These are phyloP conservation scores for Amanita muscaria DNA, from an alignment of 768 basidiomycete species.

Conservation along the genomic window DNA sequence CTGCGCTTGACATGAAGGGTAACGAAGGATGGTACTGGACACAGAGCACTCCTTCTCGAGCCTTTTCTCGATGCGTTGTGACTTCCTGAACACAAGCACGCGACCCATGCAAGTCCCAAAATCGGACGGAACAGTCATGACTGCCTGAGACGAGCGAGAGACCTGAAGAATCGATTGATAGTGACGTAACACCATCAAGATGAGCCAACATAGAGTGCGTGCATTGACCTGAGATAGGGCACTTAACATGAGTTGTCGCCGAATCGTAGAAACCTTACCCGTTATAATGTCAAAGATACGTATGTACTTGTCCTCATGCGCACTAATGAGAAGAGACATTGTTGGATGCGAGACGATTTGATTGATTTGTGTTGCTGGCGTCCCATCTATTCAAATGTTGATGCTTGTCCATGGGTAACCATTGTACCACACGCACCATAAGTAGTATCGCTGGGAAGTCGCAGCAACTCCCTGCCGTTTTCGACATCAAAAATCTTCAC, in stretches of 20 bases:
- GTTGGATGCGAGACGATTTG: constrained; percentile 85
- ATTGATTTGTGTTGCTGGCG: constrained; percentile 74
- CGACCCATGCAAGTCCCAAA: constrained; percentile 86
- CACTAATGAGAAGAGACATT: constrained; percentile 79
- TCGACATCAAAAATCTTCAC: constrained; percentile 92
- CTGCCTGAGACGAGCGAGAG: constrained; percentile 84
- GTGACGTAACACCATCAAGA: constrained; percentile 83
- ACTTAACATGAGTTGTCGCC: neutral
- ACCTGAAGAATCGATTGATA: constrained; percentile 81
- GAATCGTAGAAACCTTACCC: constrained; percentile 37
- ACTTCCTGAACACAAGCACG: constrained; percentile 84
- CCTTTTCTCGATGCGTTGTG: constrained; percentile 83
- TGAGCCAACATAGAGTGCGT: constrained; percentile 89
- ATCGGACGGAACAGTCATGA: constrained; percentile 89
- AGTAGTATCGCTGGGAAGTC: constrained; percentile 48
- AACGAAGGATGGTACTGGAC: constrained; percentile 79
- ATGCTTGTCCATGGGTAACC: neutral
- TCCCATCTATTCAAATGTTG: constrained; percentile 44
- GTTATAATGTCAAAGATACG: constrained; percentile 80
- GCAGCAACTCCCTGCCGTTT: constrained; percentile 67
- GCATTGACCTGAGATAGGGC: constrained; percentile 54
- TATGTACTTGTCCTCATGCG: constrained; percentile 90
- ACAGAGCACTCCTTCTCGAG: constrained; percentile 82
- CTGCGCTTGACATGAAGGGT: constrained; percentile 86
- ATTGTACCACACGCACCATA: constrained; percentile 35